These are phyloP conservation scores for Choiromyces venosus DNA, from an alignment of 495 filamentous ascomycete species.

Conservation along the genomic window DNA sequence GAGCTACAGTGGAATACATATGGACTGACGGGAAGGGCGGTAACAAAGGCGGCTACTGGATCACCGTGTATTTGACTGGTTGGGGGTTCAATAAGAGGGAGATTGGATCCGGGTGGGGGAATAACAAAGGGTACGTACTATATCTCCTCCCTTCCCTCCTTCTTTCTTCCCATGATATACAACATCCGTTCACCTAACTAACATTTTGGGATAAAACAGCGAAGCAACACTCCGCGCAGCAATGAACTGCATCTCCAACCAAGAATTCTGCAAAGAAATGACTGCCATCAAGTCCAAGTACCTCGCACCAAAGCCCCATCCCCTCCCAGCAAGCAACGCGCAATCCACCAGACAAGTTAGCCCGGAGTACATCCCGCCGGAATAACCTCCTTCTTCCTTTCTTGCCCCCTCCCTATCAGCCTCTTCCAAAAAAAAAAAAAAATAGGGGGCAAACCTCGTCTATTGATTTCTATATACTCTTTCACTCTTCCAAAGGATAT, in stretches of 20 bases:
- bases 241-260: slow-evolving; percentile 37
- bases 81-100: slow-evolving; percentile 34
- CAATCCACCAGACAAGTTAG: not conserved
- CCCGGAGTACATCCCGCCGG: not conserved
- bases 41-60: slow-evolving; percentile 40
- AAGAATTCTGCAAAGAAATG: slow-evolving; percentile 35
- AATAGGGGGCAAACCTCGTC: not conserved
- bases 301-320: slow-evolving; percentile 29
- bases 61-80: slow-evolving; percentile 35
- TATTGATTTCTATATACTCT: not conserved
- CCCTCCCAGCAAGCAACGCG: not conserved
- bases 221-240: slow-evolving; percentile 38
- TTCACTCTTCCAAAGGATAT: not conserved
- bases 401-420: not conserved
- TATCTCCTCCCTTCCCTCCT: not conserved
- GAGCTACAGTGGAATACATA: slow-evolving; percentile 31
- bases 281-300: slow-evolving; percentile 8
- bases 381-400: not conserved
- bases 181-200: not conserved
- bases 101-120: slow-evolving; percentile 38
- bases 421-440: not conserved
- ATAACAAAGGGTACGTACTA: slow-evolving; percentile 31
- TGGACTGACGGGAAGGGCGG: slow-evolving; percentile 38
- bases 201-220: slow-evolving; percentile 13
- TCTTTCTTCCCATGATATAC: not conserved